Conservation (phyloP, 2,329 filamentous ascomycete genomes). For the Monosporascus cannonballus region DNA sequence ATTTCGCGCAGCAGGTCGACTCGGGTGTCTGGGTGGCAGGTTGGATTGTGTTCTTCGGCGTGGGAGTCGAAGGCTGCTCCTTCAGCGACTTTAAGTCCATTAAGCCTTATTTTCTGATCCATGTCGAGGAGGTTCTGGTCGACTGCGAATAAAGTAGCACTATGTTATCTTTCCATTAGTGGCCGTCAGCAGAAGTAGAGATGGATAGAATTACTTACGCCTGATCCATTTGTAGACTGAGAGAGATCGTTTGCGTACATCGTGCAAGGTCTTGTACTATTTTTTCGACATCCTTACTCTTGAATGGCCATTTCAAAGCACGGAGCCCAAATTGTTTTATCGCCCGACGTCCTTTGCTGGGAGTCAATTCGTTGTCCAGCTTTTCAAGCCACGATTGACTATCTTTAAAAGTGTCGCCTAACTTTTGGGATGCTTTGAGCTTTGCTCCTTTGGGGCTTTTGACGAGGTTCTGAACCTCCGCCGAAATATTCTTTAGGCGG, state of each 20-base stretch:
- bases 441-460: conserved; percentile 17
- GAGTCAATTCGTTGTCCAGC: conserved; percentile 19
- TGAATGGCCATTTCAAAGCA: conserved; percentile 33
- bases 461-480: conserved; percentile 20
- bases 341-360: conserved; percentile 14
- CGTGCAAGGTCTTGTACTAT: not conserved
- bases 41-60: conserved; percentile 25
- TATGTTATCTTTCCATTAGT: not conserved
- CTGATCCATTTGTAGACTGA: not conserved
- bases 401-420: conserved; percentile 13
- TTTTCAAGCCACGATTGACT: conserved; percentile 14
- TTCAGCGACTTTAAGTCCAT: conserved; percentile 4
- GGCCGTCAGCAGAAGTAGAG: not conserved
- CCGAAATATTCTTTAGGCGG: conserved; percentile 18
- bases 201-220: not conserved
- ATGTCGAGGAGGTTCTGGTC: not conserved
- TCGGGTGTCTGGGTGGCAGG: conserved; percentile 26
- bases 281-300: conserved; percentile 26
- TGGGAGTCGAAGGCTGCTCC: conserved; percentile 28
- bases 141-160: not conserved
- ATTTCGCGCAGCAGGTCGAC: conserved; percentile 23
- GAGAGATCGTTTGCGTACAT: not conserved
- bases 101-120: not conserved
- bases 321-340: conserved; percentile 27
- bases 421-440: conserved; percentile 20